Conservation (phyloP, 768 basidiomycete genomes). For the Lentinula guzmanii region DNA sequence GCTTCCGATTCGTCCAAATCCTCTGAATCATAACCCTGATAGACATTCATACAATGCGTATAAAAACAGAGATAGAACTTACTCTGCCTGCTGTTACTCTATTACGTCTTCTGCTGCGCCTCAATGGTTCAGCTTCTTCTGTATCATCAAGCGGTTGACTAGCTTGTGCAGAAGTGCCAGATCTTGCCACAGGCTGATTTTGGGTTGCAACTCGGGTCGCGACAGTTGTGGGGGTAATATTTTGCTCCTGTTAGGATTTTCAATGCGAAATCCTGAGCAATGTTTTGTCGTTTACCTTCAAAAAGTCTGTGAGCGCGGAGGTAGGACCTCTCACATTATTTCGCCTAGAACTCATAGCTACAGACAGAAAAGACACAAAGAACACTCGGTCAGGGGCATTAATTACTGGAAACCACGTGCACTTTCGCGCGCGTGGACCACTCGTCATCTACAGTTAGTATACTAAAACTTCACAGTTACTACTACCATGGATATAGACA, state of each 20-base stretch:
- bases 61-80: neutral
- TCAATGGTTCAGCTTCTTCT: neutral
- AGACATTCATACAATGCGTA: constrained; percentile 8
- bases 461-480: neutral
- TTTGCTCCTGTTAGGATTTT: constrained; percentile 29
- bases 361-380: neutral
- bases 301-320: constrained; percentile 78
- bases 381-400: neutral
- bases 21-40: constrained; percentile 61
- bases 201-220: constrained; percentile 27
- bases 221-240: constrained; percentile 42
- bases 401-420: neutral
- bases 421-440: neutral
- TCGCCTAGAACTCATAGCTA: constrained; percentile 6
- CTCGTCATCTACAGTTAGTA: neutral
- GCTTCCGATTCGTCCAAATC: constrained; percentile 62
- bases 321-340: constrained; percentile 77
- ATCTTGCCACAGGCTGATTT: constrained; percentile 38
- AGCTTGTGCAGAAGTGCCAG: constrained; percentile 26
- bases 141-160: constrained; percentile 8
- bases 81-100: neutral
- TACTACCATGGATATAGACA: constrained; percentile 40
- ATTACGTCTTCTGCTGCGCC: neutral
- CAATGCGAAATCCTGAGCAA: neutral
- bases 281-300: constrained; percentile 43